Percentiles rank a stretch among this genome's conserved stretches.
phyloP scores from a whole-genome alignment of 176 grass and related monocot species.

The Cocos nucifera region DNA sequence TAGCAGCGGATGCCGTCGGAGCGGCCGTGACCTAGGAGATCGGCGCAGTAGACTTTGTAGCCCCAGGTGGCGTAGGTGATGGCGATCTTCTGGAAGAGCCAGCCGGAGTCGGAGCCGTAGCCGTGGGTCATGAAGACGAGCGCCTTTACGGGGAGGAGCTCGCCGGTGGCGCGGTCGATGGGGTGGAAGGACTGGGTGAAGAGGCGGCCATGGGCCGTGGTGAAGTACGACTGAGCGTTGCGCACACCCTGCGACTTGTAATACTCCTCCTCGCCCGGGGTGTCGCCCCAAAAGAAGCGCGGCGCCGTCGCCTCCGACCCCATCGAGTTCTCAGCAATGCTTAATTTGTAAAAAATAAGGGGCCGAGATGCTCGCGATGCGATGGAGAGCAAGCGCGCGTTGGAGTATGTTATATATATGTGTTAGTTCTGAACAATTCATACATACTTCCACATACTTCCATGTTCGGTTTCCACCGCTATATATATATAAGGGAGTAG shows the following conservation, averaged over 20 bases:
- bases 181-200: conserved; percentile 73
- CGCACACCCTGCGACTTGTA: conserved; percentile 45
- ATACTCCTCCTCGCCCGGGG: conserved; percentile 45
- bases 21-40: conserved; percentile 57
- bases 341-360: neutral
- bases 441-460: too few species aligned
- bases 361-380: neutral
- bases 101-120: conserved; percentile 58
- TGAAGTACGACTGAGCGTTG: conserved; percentile 41
- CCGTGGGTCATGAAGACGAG: conserved; percentile 53
- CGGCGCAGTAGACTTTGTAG: conserved; percentile 62
- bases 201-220: conserved; percentile 45
- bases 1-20: conserved; percentile 68
- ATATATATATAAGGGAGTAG: too few species aligned
- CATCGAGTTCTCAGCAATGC: neutral
- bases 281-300: conserved; percentile 55
- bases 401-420: too few species aligned
- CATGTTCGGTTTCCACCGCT: too few species aligned
- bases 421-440: too few species aligned
- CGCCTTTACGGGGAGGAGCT: conserved; percentile 31
- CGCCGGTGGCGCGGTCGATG: conserved; percentile 19
- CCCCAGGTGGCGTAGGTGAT: conserved; percentile 52
- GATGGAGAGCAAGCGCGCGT: neutral
- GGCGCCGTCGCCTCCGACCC: conserved; percentile 2
- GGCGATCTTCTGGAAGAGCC: conserved; percentile 58